A percentile compares a stretch with the other conserved stretches of the same genome.
phyloP scores from a whole-genome alignment of 148 eudicot genomes.

The Fagopyrum esculentum region DNA sequence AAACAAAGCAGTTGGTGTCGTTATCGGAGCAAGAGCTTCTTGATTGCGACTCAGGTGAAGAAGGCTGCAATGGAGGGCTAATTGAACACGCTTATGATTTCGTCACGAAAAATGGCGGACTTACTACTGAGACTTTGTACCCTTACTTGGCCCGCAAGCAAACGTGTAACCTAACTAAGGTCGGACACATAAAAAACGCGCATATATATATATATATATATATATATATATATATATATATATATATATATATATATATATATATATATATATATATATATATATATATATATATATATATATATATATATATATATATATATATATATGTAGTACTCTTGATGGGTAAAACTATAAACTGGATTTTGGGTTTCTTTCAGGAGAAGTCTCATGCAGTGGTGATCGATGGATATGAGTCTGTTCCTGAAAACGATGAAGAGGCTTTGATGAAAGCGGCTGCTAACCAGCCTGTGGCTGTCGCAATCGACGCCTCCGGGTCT shows the following conservation, averaged over 20 bases:
- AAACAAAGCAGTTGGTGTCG: constrained; percentile 16
- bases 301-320: too few relatives aligned
- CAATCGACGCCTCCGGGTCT: constrained; percentile 12
- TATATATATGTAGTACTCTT: too few relatives aligned
- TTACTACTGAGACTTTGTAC: constrained; percentile 22
- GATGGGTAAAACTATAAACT: too few relatives aligned
- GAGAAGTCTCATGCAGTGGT: constrained; percentile 9
- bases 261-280: too few relatives aligned
- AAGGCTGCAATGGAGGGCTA: constrained; percentile 26
- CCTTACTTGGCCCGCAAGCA: constrained; percentile 17
- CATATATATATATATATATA: too few relatives aligned
- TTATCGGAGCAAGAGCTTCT: constrained; percentile 23
- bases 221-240: too few relatives aligned
- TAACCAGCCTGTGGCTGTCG: constrained; percentile 25
- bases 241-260: too few relatives aligned
- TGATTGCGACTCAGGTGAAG: constrained; percentile 15
- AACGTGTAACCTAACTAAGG: neutral
- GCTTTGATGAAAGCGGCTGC: constrained; percentile 24
- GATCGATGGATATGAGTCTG: constrained; percentile 14
- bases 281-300: too few relatives aligned
- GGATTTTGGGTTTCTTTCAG: neutral
- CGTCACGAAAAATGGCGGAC: constrained; percentile 16
- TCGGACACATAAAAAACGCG: neutral
- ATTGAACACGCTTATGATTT: constrained; percentile 20
- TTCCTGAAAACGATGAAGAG: constrained; percentile 19